Percentiles rank a stretch among this genome's conserved stretches.
Conservation (phyloP, 768 basidiomycete genomes). For the Coprinellus micaceus region DNA sequence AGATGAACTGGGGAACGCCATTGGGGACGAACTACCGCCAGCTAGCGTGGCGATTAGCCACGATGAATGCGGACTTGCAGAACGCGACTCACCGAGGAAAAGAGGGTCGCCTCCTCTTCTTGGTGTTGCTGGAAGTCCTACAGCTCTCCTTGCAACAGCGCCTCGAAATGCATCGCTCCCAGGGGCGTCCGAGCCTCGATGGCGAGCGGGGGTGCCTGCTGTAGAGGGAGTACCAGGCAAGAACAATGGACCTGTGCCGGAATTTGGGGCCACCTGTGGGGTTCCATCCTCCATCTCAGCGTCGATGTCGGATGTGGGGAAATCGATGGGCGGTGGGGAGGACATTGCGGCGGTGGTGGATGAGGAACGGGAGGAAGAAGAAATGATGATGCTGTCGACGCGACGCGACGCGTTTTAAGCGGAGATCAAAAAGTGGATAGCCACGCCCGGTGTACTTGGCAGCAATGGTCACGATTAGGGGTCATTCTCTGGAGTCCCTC, state of each 20-base stretch:
- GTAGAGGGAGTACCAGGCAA: conserved; percentile 51
- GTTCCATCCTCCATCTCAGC: conserved; percentile 48
- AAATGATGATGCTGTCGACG: conserved; percentile 37
- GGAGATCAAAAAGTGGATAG: neutral
- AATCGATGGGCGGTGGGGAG: conserved; percentile 61
- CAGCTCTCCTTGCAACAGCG: conserved; percentile 46
- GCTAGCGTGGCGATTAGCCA: conserved; percentile 10
- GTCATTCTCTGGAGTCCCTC: no score
- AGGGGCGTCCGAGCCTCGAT: conserved; percentile 32
- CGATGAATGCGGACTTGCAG: conserved; percentile 3
- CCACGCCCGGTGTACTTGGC: neutral
- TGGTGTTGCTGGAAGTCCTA: conserved; percentile 51
- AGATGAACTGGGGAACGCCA: conserved; percentile 63
- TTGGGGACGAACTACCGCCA: conserved; percentile 58
- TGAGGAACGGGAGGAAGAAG: conserved; percentile 15
- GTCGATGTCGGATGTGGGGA: conserved; percentile 58
- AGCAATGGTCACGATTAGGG: neutral
- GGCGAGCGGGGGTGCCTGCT: conserved; percentile 47
- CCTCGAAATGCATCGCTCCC: conserved; percentile 47
- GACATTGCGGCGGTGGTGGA: conserved; percentile 41
- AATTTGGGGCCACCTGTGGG: conserved; percentile 29
- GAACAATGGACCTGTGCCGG: conserved; percentile 46
- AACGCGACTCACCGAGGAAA: conserved; percentile 41
- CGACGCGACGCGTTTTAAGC: conserved; percentile 40
- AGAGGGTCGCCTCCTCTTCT: conserved; percentile 41